Conservation (phyloP, 2,329 filamentous ascomycete genomes). For the Aspergillus felis region DNA sequence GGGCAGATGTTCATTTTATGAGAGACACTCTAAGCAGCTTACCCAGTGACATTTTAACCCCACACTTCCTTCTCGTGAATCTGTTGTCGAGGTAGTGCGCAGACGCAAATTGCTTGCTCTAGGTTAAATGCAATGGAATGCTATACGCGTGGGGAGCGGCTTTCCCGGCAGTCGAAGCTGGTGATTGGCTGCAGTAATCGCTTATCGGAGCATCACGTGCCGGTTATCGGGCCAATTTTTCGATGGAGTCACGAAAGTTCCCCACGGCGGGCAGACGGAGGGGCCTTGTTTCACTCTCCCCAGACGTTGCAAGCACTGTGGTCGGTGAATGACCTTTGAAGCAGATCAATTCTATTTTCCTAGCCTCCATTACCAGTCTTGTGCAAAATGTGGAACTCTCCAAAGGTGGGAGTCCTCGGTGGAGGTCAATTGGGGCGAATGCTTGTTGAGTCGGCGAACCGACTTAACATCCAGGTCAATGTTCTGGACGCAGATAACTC, state of each 20-base stretch:
- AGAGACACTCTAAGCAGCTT: constrained; percentile 6
- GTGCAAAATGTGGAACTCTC: constrained; percentile 37
- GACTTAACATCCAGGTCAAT: constrained; percentile 72
- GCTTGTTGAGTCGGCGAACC: constrained; percentile 82
- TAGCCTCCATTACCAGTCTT: background rate
- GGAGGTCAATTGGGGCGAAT: constrained; percentile 83
- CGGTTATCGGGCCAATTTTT: constrained; percentile 13
- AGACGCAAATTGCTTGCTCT: background rate
- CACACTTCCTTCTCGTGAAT: background rate
- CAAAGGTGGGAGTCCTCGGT: constrained; percentile 51
- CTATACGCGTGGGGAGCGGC: constrained; percentile 8
- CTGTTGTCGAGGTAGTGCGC: background rate
- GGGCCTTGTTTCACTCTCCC: constrained; percentile 6
- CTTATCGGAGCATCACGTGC: constrained; percentile 23
- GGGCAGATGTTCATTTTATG: background rate
- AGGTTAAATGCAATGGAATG: background rate
- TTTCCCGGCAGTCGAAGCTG: constrained; percentile 2
- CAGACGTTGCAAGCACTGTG: background rate
- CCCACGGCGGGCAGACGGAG: constrained; percentile 13
- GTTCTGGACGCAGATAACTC: constrained; percentile 73
- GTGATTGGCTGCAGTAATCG: constrained; percentile 14
- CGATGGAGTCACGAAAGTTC: constrained; percentile 5
- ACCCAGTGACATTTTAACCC: constrained; percentile 12
- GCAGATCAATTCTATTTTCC: background rate
- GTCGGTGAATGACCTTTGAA: background rate